Evolutionary conservation across 306 rosid genomes (phyloP), one percentile per base, ranked within the genome.

Genomic region (Psophocarpus tetragonolobus): DNA sequence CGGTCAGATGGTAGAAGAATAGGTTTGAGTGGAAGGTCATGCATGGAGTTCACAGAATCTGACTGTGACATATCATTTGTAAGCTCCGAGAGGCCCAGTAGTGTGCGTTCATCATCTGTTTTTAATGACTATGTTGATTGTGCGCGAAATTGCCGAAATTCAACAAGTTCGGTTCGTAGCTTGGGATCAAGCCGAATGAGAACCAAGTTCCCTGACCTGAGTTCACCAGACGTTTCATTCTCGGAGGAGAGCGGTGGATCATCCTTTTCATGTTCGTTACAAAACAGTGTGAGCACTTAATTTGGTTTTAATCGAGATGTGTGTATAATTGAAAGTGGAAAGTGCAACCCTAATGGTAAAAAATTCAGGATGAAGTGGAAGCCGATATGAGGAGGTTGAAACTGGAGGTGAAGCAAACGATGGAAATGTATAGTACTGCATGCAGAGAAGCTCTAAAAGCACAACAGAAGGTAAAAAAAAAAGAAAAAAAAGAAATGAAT

Each of bases 331-430:
- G n/a, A n/a, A n/a, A n/a, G n/a, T n/a, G n/a, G n/a, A n/a, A n/a
- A n/a, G n/a, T n/a, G n/a, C n/a, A n/a, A n/a, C n/a, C n/a, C 64
- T 77, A 45, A 23, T 62, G 65, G 44, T 24, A 32, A 39, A 82
- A 75, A 53, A 35, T 29, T 60, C 83, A 92, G 96, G 97, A 95
- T 2, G 99, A 95, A 14, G 92, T 70, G 13, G 99, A 92, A 82
- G 42, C 91, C 9, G 97, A 95, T 75, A 88, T 95, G 97, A 91
- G 87, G 82, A 91, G 93, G 85, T 69, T 95, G 79, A 92, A 87
- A 90, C 88, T 89, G 30, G 98, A 95, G 91, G 88, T 95, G 50
- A 95, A 92, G 88, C 97, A 92, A 81, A 95, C 98, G 15, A 91
- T 92, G 96, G 98, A 95, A 67, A 96, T 82, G 82, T 82, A 82